Percentiles rank a stretch among this genome's conserved stretches.
Evolutionary conservation across 2,329 filamentous ascomycete species (phyloP).

Genomic region (Achaetomium macrosporum): DNA sequence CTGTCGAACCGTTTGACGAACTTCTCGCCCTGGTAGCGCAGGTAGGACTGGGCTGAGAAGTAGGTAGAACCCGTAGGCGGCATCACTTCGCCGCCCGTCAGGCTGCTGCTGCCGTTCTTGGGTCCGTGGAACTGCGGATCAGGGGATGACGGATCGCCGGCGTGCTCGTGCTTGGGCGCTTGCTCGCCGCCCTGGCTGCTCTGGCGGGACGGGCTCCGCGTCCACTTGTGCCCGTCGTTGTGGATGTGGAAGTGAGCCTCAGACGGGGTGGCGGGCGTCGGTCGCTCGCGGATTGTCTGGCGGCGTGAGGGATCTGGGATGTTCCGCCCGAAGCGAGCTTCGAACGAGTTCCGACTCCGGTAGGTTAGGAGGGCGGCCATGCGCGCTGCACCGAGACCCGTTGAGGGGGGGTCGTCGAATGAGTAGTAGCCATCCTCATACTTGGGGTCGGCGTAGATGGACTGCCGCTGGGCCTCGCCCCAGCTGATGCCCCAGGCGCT

Average conservation of each 20-base stretch:
- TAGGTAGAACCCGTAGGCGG: constrained; percentile 66
- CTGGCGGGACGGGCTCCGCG: constrained; percentile 46
- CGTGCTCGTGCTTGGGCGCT: constrained; percentile 2
- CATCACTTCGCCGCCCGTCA: constrained; percentile 46
- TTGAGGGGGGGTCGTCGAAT: constrained; percentile 77
- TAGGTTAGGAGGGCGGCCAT: constrained; percentile 97
- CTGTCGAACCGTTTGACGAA: constrained; percentile 97
- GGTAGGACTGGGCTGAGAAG: constrained; percentile 95
- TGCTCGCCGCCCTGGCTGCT: constrained; percentile 33
- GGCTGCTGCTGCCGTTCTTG: constrained; percentile 39
- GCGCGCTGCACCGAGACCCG: constrained; percentile 85
- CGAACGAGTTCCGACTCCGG: constrained; percentile 93
- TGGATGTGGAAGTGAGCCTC: constrained; percentile 75
- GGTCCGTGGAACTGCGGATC: constrained; percentile 70
- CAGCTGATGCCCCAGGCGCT: constrained; percentile 89
- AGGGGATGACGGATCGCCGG: constrained; percentile 6
- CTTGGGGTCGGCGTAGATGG: constrained; percentile 96
- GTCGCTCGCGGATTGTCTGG: constrained; percentile 71
- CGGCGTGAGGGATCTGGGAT: constrained; percentile 77
- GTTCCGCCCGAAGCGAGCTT: constrained; percentile 89
- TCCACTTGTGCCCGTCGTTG: constrained; percentile 71
- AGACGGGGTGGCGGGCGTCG: constrained; percentile 55
- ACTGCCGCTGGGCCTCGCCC: constrained; percentile 83
- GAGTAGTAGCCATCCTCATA: constrained; percentile 96
- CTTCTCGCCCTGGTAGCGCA: constrained; percentile 92